Percentiles rank a stretch among this genome's conserved stretches.
phyloP scores from a whole-genome alignment of 345 rosid genomes.

The Clausena lansium region DNA sequence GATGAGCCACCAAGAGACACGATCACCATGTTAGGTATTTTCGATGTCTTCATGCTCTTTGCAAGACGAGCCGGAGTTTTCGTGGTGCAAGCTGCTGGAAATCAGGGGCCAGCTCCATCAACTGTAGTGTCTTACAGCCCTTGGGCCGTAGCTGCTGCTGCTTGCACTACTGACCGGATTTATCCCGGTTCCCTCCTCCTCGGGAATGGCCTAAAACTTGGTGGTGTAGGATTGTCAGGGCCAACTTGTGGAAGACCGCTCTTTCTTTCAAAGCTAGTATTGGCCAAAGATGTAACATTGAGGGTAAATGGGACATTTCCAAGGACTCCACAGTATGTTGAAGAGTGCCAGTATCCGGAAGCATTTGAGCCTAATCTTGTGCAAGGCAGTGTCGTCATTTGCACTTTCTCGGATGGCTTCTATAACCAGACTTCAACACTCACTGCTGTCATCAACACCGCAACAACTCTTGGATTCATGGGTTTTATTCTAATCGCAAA shows the following conservation, averaged over 20 bases:
- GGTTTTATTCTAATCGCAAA: slow-evolving; percentile 71
- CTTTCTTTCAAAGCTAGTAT: slow-evolving; percentile 44
- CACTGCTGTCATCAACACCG: slow-evolving; percentile 53
- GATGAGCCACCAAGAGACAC: slow-evolving; percentile 61
- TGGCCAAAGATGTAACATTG: slow-evolving; percentile 64
- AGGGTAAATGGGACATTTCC: slow-evolving; percentile 43
- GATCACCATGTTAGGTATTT: slow-evolving; percentile 55
- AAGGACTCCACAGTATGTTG: slow-evolving; percentile 43
- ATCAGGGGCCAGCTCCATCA: slow-evolving; percentile 62
- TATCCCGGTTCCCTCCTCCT: slow-evolving; percentile 58
- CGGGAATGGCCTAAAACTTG: slow-evolving; percentile 52
- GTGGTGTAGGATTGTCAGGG: slow-evolving; percentile 73
- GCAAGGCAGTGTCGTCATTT: slow-evolving; percentile 54
- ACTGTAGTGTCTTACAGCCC: slow-evolving; percentile 77
- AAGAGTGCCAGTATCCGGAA: slow-evolving; percentile 78
- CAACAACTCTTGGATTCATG: slow-evolving; percentile 49
- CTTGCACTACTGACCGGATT: slow-evolving; percentile 60
- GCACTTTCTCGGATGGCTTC: slow-evolving; percentile 79
- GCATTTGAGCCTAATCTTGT: slow-evolving; percentile 52
- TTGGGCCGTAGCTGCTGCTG: slow-evolving; percentile 67
- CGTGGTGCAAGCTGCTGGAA: slow-evolving; percentile 89
- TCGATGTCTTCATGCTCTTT: slow-evolving; percentile 54
- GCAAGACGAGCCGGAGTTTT: slow-evolving; percentile 73
- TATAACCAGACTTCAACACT: slow-evolving; percentile 54
- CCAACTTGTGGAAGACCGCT: slow-evolving; percentile 58